phyloP scores from a whole-genome alignment of 306 rosid species.

The Cucurbita pepo region DNA sequence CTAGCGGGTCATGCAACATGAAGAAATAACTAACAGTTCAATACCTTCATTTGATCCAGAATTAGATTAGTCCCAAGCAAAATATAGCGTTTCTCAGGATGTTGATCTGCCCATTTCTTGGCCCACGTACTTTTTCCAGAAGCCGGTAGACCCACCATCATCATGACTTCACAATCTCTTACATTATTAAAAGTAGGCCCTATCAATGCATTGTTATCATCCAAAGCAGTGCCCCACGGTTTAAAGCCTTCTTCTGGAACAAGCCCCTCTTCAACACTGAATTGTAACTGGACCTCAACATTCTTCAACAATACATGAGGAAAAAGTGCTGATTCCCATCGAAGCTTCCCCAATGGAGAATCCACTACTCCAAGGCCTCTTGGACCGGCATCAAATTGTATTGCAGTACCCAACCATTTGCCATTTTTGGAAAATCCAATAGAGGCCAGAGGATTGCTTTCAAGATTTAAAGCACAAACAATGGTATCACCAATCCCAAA shows the following conservation, averaged over 20 bases:
- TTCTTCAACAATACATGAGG: constrained; percentile 49
- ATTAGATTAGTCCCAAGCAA: constrained; percentile 39
- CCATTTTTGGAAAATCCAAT: constrained; percentile 52
- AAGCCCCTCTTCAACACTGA: constrained; percentile 45
- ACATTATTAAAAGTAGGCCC: constrained; percentile 25
- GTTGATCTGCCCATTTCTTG: constrained; percentile 32
- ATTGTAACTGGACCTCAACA: constrained; percentile 37
- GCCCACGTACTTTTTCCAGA: constrained; percentile 64
- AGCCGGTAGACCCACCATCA: constrained; percentile 51
- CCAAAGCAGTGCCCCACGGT: constrained; percentile 35
- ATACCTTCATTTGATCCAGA: constrained; percentile 53
- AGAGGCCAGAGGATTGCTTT: constrained; percentile 28
- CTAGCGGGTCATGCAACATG: not conserved
- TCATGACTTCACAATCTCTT: constrained; percentile 36
- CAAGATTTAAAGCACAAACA: constrained; percentile 37
- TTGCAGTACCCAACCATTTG: constrained; percentile 28
- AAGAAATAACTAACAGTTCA: not conserved
- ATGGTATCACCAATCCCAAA: constrained; percentile 44
- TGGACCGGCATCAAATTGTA: constrained; percentile 21
- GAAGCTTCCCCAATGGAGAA: constrained; percentile 7
- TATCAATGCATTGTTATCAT: constrained; percentile 18
- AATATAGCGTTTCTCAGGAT: constrained; percentile 37
- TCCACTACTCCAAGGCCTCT: constrained; percentile 22
- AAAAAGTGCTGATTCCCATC: constrained; percentile 26
- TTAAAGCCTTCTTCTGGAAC: constrained; percentile 26